Evolutionary conservation across 2,329 filamentous ascomycete genomes (phyloP), one percentile per base, ranked within the genome.

Genomic region (Penicillium occitanis): DNA sequence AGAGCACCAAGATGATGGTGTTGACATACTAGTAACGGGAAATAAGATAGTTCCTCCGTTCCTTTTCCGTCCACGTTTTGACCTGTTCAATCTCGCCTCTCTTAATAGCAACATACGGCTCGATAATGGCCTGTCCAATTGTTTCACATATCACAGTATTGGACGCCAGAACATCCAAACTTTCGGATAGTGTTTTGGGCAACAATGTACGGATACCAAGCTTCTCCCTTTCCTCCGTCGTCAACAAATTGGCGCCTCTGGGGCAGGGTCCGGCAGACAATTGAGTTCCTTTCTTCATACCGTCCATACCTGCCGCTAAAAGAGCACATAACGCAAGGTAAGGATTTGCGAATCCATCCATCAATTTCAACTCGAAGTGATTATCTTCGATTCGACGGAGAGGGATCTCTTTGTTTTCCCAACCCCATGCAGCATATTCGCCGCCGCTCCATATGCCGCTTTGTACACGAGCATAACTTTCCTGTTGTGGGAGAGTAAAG

Each of bases 301-400:
- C 69, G 30, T 68, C 62, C 19, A 72, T 51, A 5, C 72, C 73
- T 1, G 69, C 72, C 1, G 70, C 70, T 25, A 74, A 50, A 50
- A 74, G 67, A 0, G 70, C 69, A 28, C 69, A 68, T 14, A 74
- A 58, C 2, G 68, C 70, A 10, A 73, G 46, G 55, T 74, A 74
- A 4, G 72, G 73, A 59, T 74, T 75, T 10, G 73, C 70, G 55
- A 73, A 57, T 5, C 73, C 73, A 63, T 73, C 71, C 63, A 72
- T 65, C 5, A 72, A 61, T 61, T 73, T 75, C 10, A 74, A 33
- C 59, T 74, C 73, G 51, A 73, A 74, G 7, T 70, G 66, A 14
- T 72, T 70, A 0, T 50, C 8, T n/a, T 50, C 50, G 17, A 74
- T 69, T 13, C 69, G 69, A 2, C 73, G 71, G 10, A 75, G 63